phyloP scores from a whole-genome alignment of 2,329 filamentous ascomycete species.

The Coniochaeta sp. region DNA sequence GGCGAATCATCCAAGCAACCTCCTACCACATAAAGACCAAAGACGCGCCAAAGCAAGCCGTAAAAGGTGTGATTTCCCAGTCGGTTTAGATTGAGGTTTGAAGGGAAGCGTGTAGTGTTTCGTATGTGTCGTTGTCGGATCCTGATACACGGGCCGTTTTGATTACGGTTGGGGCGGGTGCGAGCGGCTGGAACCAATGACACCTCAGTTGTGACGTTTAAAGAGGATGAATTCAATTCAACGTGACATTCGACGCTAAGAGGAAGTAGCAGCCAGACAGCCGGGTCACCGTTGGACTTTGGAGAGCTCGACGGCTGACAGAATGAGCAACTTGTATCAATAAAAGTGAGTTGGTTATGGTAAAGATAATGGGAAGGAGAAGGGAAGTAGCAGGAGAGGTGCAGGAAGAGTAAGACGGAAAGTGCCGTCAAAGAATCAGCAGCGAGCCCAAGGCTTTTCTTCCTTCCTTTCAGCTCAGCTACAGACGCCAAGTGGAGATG shows the following conservation, averaged over 20 bases:
- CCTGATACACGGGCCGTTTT: not conserved
- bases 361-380: too few species aligned
- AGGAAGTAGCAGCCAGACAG: not conserved
- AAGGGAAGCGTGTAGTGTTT: not conserved
- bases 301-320: too few species aligned
- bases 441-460: too few species aligned
- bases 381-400: too few species aligned
- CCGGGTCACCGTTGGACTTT: not conserved
- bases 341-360: too few species aligned
- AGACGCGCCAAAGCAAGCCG: not conserved
- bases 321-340: too few species aligned
- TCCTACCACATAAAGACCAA: not conserved
- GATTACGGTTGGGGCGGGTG: conserved; percentile 1
- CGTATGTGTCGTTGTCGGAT: not conserved
- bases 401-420: too few species aligned
- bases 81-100: too few species aligned
- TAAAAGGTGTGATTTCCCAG: not conserved
- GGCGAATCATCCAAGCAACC: not conserved
- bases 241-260: not conserved
- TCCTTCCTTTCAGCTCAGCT: too few species aligned
- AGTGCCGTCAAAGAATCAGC: too few species aligned
- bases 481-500: not conserved
- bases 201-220: not conserved
- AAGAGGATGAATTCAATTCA: not conserved
- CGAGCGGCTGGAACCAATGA: not conserved